Evolutionary conservation across 177 flowering plant species (phyloP).

Genomic region (Vitis hybrid): DNA sequence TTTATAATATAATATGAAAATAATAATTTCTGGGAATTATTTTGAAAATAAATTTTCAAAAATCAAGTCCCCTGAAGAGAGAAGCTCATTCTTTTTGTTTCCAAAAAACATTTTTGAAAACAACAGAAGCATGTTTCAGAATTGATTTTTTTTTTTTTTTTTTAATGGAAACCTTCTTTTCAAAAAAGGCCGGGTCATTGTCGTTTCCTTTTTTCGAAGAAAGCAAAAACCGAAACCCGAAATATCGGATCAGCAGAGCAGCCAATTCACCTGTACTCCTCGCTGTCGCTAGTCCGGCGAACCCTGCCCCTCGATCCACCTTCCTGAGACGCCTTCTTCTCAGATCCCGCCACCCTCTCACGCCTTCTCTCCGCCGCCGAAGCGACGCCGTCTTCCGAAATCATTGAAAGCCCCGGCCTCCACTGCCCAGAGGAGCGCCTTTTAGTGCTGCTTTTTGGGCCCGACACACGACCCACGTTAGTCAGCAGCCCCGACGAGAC

Average conservation of each 20-base stretch:
- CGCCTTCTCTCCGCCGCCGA: background rate
- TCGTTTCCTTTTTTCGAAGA: background rate
- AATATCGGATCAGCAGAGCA: background rate
- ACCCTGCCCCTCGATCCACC: background rate
- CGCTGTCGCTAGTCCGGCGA: background rate
- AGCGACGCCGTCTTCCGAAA: slow-evolving; percentile 9
- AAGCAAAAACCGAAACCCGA: background rate
- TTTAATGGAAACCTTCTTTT: too few relatives aligned
- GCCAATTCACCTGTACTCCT: background rate
- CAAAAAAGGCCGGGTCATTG: background rate
- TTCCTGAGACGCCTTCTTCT: background rate
- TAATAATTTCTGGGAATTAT: too few relatives aligned
- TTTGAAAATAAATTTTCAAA: too few relatives aligned
- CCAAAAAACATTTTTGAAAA: background rate
- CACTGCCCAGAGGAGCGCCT: background rate
- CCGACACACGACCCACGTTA: too few relatives aligned
- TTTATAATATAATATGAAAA: too few relatives aligned
- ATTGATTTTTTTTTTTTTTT: too few relatives aligned
- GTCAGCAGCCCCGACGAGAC: background rate
- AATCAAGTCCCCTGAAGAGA: too few relatives aligned
- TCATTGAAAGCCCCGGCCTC: slow-evolving; percentile 10
- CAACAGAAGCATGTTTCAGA: background rate
- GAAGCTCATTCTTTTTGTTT: background rate
- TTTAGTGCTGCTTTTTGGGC: too few relatives aligned
- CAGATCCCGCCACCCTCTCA: background rate